Conservation (phyloP, 768 basidiomycete genomes). For the Russula vinacea region DNA sequence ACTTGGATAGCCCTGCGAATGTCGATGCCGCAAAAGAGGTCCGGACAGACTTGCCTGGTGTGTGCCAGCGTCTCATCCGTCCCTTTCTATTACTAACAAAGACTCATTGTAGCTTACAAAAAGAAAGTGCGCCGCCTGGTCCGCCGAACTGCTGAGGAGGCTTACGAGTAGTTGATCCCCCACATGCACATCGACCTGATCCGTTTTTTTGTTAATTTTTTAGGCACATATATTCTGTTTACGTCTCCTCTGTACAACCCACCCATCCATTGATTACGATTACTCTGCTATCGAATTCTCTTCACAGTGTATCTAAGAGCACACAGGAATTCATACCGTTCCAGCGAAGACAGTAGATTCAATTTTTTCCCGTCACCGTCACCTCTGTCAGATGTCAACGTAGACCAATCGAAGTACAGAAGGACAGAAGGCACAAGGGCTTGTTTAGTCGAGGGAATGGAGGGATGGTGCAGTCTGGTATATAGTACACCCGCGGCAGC, state of each 20-base stretch:
- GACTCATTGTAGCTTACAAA: constrained; percentile 63
- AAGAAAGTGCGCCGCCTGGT: constrained; percentile 94
- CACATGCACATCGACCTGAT: background rate
- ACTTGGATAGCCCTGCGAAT: constrained; percentile 92
- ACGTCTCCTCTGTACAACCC: constrained; percentile 15
- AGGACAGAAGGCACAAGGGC: background rate
- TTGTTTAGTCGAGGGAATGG: constrained; percentile 1
- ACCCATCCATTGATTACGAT: constrained; percentile 6
- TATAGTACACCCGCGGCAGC: constrained; percentile 23
- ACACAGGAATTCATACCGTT: background rate
- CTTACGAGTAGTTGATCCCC: constrained; percentile 52
- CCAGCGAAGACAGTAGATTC: background rate
- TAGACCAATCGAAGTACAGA: constrained; percentile 2
- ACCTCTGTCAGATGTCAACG: background rate
- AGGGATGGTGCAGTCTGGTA: constrained; percentile 16
- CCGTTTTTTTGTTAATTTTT: constrained; percentile 8
- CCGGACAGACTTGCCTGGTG: constrained; percentile 60
- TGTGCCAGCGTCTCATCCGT: constrained; percentile 29
- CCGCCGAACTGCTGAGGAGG: constrained; percentile 85
- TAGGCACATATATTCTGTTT: constrained; percentile 19
- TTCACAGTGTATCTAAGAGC: constrained; percentile 4
- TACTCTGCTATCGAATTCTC: constrained; percentile 15
- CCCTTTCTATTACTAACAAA: constrained; percentile 25
- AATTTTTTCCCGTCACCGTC: background rate
- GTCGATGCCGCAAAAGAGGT: constrained; percentile 93